Conservation (phyloP, 192 early-diverging fungal species). For the Kickxella alabastrina region DNA sequence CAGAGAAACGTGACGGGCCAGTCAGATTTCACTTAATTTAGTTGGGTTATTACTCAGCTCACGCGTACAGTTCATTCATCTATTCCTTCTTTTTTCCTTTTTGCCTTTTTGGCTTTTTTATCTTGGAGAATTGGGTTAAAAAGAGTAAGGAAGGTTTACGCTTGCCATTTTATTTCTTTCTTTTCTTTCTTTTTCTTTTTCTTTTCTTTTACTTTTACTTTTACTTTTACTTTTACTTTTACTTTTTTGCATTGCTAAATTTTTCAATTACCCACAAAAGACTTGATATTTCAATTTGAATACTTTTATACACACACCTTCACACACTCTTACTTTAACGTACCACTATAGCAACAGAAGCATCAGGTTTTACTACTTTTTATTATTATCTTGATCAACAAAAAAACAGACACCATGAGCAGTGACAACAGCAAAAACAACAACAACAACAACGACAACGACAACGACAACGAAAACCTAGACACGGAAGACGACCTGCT, state of each 20-base stretch:
- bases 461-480: too few relatives aligned
- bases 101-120: neutral
- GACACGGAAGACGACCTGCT: conserved; percentile 40
- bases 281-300: too few relatives aligned
- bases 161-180: too few relatives aligned
- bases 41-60: too few relatives aligned
- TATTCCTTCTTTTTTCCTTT: neutral
- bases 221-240: neutral
- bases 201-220: neutral
- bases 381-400: neutral
- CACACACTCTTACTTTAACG: too few relatives aligned
- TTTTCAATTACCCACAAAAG: too few relatives aligned
- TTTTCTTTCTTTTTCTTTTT: neutral
- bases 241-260: too few relatives aligned
- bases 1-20: too few relatives aligned
- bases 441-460: conserved; percentile 5
- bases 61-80: neutral
- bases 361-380: too few relatives aligned
- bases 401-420: neutral
- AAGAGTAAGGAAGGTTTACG: too few relatives aligned
- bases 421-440: neutral
- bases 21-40: neutral
- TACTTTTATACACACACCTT: too few relatives aligned
- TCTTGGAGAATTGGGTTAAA: neutral
- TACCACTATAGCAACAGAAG: conserved; percentile 1